phyloP scores from a whole-genome alignment of 2,329 filamentous ascomycete species.

The Beauveria scarabaeidicola region DNA sequence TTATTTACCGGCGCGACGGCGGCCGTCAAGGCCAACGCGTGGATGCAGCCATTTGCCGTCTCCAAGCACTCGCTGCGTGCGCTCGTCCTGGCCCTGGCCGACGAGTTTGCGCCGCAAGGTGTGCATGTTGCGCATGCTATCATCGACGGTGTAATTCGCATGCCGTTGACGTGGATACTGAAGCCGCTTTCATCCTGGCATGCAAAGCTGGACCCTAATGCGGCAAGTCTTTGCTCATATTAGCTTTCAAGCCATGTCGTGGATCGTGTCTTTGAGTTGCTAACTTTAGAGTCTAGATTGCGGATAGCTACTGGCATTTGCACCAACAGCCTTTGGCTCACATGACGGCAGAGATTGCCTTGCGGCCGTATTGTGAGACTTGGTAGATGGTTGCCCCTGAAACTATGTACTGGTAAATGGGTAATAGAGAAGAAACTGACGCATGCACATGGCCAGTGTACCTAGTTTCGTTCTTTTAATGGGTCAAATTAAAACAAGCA shows the following conservation, averaged over 20 bases:
- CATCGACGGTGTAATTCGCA: slow-evolving; percentile 11
- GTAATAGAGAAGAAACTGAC: background rate
- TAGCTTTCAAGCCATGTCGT: too few species aligned
- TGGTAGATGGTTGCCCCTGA: background rate
- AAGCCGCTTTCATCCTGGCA: slow-evolving; percentile 10
- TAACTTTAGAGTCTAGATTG: background rate
- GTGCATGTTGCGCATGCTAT: slow-evolving; percentile 11
- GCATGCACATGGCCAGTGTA: too few species aligned
- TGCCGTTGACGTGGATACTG: slow-evolving; percentile 10
- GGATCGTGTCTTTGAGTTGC: background rate
- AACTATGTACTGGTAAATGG: too few species aligned
- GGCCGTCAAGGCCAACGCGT: slow-evolving; percentile 10
- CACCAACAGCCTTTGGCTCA: slow-evolving; percentile 2
- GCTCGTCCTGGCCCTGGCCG: background rate
- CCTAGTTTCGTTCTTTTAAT: too few species aligned
- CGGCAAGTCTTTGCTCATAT: background rate
- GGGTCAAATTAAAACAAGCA: too few species aligned
- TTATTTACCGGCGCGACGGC: slow-evolving; percentile 10
- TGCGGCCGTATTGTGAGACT: slow-evolving; percentile 8
- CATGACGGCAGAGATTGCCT: background rate
- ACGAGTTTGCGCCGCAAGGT: slow-evolving; percentile 10
- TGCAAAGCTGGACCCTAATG: slow-evolving; percentile 10
- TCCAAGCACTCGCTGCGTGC: slow-evolving; percentile 9
- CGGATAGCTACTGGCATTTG: slow-evolving; percentile 11
- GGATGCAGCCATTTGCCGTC: slow-evolving; percentile 9